Base-by-base conservation (phyloP, 371 early-diverging fungal species). In the Rhizopus delemar region DNA sequence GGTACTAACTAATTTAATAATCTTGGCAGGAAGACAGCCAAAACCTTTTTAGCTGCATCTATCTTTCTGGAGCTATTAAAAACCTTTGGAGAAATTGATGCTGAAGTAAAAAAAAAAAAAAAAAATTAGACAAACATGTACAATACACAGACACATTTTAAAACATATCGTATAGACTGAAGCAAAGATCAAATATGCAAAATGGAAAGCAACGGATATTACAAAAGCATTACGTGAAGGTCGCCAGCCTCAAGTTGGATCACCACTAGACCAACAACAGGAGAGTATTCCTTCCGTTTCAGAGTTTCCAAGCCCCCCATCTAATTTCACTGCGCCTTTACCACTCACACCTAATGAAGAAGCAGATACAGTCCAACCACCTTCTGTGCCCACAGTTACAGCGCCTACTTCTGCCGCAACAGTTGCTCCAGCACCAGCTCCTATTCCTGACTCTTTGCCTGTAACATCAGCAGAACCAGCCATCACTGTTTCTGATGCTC, bases 131-230 rank as follows among this genome's bases (percentile, higher is more conserved):
- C 12, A 22, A 41, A 39, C 11, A 4, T 29, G 53, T 13, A 34
- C 36, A 36, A 39, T 39, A 9, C 2, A 22, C 22, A 22, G 22
- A 22, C 39, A 39, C 39, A 12, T 39, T 39, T 38, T 39, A 28
- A 48, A 22, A 7, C 8, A 48, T 16, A 15, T 38, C 2, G 36
- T 59, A 22, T 62, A 91, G 86, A 77, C 88, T 8, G 78, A 85
- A 35, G 90, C 90, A 60, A 98, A 96, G 77, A 92, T 97, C 59
- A 91, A 88, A 58, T 97, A 98, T 72, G 84, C 98, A 1, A 96
- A 97, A 67, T 98, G 92, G 90, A 90, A 95, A 53, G 97, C 97
- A 3, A 84, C 92, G 0, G 94, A 96, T 63, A 96, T 98, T 34
- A 78, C 91, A 57, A 96, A 93, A 65, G 94, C 96, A 1, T 63